Evolutionary conservation across 768 basidiomycete species (phyloP), one percentile per base, ranked within the genome.

Genomic region (Zangia roseola): DNA sequence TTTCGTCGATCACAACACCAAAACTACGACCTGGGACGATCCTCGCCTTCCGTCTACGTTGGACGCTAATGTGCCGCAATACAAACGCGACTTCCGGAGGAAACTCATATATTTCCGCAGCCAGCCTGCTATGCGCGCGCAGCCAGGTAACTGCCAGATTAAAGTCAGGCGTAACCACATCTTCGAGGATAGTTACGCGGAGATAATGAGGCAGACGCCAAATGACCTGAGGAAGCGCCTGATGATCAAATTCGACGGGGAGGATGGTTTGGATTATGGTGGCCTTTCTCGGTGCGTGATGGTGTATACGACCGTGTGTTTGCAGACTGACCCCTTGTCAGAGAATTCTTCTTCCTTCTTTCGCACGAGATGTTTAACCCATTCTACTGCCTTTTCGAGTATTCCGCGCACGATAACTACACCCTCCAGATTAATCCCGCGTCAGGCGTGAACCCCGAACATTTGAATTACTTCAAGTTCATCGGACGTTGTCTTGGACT

Each of bases 291-390:
- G 95, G 92, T 93, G 59, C 31, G 82, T 71, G 36, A 43, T 7
- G n/a, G n/a, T n/a, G 26, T 21, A 24, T 24, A 17, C 20, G 20
- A 34, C 20, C 40, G 5, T 35, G 45, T 26, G 36, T 14, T 36
- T 2, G 9, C 26, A 36, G 8, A 40, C 46, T 64, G 48, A 62
- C 37, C 26, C 36, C 52, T 17, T 20, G 50, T 37, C 70, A 95
- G 94, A 76, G 97, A 99, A 73, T 99, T 98, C 79, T 99, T 99
- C 81, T 99, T 98, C 88, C 75, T 99, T 49, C 80, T 99, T 40
- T 98, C 95, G 28, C 97, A 99, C 69, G 97, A 98, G 72, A 98
- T 99, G 97, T 98, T 99, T 79, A 97, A 98, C 71, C 97, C 97
- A 20, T 98, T 99, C 80, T 98, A 99, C 73, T 98, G 97, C 69